Percentiles rank a stretch among this genome's conserved stretches.
These are phyloP conservation scores for Kazachstania bromeliacearum DNA, from an alignment of 805 yeast species.

Conservation along the genomic window DNA sequence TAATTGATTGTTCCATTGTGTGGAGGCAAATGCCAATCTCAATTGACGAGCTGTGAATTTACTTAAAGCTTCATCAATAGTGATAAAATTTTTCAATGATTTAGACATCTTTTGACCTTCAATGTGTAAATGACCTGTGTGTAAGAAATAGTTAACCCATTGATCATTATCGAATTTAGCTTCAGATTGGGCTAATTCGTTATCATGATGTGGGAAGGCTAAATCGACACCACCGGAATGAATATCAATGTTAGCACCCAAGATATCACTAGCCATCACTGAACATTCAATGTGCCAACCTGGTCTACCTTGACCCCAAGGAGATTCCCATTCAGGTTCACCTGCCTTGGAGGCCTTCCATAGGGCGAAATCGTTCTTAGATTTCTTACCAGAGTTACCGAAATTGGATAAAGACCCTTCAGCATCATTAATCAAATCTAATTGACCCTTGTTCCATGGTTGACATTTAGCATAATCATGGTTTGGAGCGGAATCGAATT, in stretches of 20 bases:
- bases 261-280: constrained; percentile 90
- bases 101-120: constrained; percentile 99
- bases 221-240: constrained; percentile 96
- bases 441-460: constrained; percentile 94
- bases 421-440: constrained; percentile 82
- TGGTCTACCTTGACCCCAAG: constrained; percentile 97
- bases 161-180: constrained; percentile 82
- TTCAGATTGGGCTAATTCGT: constrained; percentile 94
- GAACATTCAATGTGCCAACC: constrained; percentile 99
- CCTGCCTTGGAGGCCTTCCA: constrained; percentile 97
- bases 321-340: constrained; percentile 91
- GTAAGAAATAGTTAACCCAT: constrained; percentile 96
- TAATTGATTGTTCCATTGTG: constrained; percentile 85
- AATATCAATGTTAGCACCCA: constrained; percentile 79
- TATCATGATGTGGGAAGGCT: constrained; percentile 98
- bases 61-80: constrained; percentile 80
- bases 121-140: constrained; percentile 94
- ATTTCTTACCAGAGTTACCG: constrained; percentile 50
- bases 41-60: constrained; percentile 70
- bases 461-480: constrained; percentile 93
- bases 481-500: constrained; percentile 58
- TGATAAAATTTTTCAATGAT: constrained; percentile 87
- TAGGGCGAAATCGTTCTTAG: constrained; percentile 82
- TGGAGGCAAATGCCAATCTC: constrained; percentile 81
- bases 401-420: constrained; percentile 68